Percentiles rank a stretch among this genome's conserved stretches.
phyloP scores from a whole-genome alignment of 768 basidiomycete species.

The Baorangia bicolor region DNA sequence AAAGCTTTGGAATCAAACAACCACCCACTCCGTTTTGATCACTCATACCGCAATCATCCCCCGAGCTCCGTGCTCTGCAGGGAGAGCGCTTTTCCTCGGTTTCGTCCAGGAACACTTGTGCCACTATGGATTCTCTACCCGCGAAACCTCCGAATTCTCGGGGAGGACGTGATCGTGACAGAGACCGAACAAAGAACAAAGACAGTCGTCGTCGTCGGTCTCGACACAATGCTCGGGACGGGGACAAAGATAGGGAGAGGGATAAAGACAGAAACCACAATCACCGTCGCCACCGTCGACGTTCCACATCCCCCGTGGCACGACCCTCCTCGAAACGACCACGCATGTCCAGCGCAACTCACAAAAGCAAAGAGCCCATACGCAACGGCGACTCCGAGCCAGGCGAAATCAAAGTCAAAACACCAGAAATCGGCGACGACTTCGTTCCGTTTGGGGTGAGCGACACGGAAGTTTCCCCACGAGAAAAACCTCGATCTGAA shows the following conservation, averaged over 20 bases:
- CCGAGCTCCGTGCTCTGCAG: background rate
- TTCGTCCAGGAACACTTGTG: background rate
- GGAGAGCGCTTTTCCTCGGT: background rate
- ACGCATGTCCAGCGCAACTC: conserved; percentile 7
- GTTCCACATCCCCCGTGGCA: conserved; percentile 16
- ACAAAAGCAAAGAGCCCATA: conserved; percentile 20
- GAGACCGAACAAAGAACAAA: conserved; percentile 6
- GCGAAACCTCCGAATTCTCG: conserved; percentile 20
- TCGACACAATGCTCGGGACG: conserved; percentile 7
- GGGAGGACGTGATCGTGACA: conserved; percentile 16
- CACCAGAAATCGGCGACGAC: conserved; percentile 27
- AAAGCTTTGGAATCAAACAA: conserved; percentile 30
- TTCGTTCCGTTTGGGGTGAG: conserved; percentile 30
- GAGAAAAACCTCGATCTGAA: conserved; percentile 15
- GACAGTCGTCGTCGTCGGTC: conserved; percentile 8
- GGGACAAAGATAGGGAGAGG: conserved; percentile 1
- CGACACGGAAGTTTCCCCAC: conserved; percentile 15
- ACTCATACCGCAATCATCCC: background rate
- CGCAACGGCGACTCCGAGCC: conserved; percentile 6
- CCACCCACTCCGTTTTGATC: background rate
- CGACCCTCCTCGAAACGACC: conserved; percentile 18
- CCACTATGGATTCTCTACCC: conserved; percentile 21
- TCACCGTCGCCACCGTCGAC: conserved; percentile 6
- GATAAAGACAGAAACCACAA: background rate
- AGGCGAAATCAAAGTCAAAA: conserved; percentile 10